Percentiles rank a stretch among this genome's conserved stretches.
Evolutionary conservation across 345 rosid species (phyloP).

Genomic region (Barbarea vulgaris): DNA sequence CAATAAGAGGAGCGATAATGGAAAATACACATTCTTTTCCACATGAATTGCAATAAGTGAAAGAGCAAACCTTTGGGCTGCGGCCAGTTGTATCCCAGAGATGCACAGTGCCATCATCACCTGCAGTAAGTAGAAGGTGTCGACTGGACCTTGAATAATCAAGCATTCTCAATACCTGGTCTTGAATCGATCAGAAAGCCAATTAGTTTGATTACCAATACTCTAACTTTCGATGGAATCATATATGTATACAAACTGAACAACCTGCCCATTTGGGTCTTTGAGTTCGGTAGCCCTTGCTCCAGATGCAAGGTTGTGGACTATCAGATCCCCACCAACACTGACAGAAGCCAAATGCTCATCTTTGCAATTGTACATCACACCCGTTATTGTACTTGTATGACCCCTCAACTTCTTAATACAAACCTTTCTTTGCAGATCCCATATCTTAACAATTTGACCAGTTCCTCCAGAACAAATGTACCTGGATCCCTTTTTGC

Average conservation of each 20-base stretch:
- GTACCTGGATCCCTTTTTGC: conserved; percentile 88
- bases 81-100: conserved; percentile 98
- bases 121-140: conserved; percentile 93
- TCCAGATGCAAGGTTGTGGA: conserved; percentile 95
- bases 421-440: conserved; percentile 89
- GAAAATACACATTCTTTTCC: not conserved
- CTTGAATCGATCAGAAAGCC: conserved; percentile 60
- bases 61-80: conserved; percentile 71
- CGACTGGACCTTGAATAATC: conserved; percentile 92
- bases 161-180: conserved; percentile 96
- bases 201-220: conserved; percentile 30
- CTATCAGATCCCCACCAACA: conserved; percentile 81
- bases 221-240: conserved; percentile 12
- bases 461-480: conserved; percentile 95
- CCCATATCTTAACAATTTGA: conserved; percentile 95
- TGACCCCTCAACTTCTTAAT: conserved; percentile 96
- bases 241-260: conserved; percentile 47
- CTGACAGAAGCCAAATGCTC: conserved; percentile 97
- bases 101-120: conserved; percentile 97
- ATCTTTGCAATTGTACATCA: conserved; percentile 94
- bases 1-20: not conserved
- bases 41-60: conserved; percentile 4
- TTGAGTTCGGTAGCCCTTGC: conserved; percentile 86
- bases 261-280: conserved; percentile 94
- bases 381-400: conserved; percentile 77